These are phyloP conservation scores for Lagenidium giganteum DNA, from an alignment of 352 stramenopile genomes.

Conservation along the genomic window DNA sequence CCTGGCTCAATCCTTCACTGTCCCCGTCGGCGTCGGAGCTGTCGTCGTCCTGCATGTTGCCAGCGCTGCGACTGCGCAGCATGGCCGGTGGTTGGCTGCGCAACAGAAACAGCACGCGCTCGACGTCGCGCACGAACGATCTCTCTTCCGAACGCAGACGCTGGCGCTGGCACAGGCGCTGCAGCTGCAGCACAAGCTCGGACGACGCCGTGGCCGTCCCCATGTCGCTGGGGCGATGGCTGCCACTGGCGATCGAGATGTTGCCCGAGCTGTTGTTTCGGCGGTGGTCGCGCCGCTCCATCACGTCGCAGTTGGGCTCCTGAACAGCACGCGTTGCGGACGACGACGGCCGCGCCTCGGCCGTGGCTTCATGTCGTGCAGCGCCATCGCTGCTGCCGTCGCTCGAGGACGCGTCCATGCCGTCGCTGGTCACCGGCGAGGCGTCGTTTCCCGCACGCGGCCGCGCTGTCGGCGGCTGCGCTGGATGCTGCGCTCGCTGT, in stretches of 20 bases:
- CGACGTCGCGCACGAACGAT: conserved; percentile 48
- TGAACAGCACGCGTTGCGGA: too few relatives aligned
- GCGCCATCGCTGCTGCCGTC: too few relatives aligned
- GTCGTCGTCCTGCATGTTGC: conserved; percentile 13
- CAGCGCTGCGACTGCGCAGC: conserved; percentile 11
- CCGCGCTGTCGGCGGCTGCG: too few relatives aligned
- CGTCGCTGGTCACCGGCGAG: too few relatives aligned
- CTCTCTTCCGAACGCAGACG: conserved; percentile 43
- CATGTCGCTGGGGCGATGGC: neutral
- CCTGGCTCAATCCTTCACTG: neutral
- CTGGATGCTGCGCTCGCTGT: too few relatives aligned
- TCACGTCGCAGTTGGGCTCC: conserved; percentile 25
- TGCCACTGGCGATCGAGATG: conserved; percentile 4
- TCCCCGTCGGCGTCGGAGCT: neutral
- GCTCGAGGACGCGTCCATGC: too few relatives aligned
- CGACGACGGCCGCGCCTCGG: too few relatives aligned
- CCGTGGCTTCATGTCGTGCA: too few relatives aligned
- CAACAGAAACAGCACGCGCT: conserved; percentile 37
- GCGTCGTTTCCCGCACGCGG: too few relatives aligned
- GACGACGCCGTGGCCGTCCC: neutral
- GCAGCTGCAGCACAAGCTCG: conserved; percentile 40
- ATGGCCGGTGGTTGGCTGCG: conserved; percentile 15
- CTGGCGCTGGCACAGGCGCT: conserved; percentile 45
- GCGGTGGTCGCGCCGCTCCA: conserved; percentile 5
- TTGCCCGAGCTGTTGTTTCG: conserved; percentile 1